phyloP scores from a whole-genome alignment of 345 rosid genomes.

The Eucalyptus curtisii region DNA sequence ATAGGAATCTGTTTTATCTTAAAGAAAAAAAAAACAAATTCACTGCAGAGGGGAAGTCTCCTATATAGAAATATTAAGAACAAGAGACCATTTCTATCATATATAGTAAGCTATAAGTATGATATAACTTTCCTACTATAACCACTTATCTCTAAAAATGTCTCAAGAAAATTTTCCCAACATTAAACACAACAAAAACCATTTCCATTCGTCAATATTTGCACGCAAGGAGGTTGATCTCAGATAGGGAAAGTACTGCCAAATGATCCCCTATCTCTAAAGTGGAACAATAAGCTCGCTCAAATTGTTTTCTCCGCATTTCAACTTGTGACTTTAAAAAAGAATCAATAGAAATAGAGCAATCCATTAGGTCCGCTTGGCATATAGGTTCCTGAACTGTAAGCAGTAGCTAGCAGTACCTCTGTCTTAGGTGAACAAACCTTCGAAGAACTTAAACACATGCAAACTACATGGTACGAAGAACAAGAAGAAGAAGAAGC shows the following conservation, averaged over 20 bases:
- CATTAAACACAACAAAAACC: neutral
- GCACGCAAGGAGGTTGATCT: neutral
- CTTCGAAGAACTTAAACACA: neutral
- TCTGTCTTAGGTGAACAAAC: neutral
- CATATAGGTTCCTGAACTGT: neutral
- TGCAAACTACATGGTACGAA: neutral
- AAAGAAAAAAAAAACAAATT: too few species aligned
- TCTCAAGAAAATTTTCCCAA: neutral
- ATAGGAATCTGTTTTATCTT: too few species aligned
- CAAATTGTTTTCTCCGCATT: neutral
- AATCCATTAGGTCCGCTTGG: neutral
- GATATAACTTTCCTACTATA: neutral
- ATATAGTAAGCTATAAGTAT: neutral
- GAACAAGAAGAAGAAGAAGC: neutral
- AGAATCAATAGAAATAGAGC: neutral
- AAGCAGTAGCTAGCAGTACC: neutral
- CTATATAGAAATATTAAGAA: too few species aligned
- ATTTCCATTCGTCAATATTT: too few species aligned
- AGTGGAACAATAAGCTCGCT: neutral
- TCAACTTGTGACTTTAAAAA: neutral
- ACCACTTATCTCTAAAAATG: neutral
- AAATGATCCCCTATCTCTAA: neutral
- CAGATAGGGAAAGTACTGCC: too few species aligned
- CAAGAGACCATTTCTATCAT: too few species aligned
- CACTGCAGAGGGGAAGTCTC: too few species aligned